Evolutionary conservation across 1,139 yeast species (phyloP), one percentile per base, ranked within the genome.

Genomic region (Dujonia santamariae): DNA sequence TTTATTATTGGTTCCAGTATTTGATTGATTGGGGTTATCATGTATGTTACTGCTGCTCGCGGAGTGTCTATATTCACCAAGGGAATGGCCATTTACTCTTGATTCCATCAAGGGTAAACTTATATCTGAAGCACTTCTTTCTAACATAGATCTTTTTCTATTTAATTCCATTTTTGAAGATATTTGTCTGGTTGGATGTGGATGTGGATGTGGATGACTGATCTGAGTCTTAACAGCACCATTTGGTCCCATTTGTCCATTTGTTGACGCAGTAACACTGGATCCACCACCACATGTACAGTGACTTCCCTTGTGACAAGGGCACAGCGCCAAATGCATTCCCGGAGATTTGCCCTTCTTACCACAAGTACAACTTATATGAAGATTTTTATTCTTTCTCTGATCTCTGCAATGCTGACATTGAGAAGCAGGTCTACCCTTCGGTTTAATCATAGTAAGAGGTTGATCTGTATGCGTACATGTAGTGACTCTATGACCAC

Each of bases 401-500:
- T 80, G 78, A 38, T 84, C 92, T 41, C 92, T 79, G 54, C 97
- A 90, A 53, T 85, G 95, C 28, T 74, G 70, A 51, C 97, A 90
- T 54, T 88, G 96, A 3, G 96, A 81, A 0, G 96, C 80, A 1
- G 98, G 98, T 37, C 98, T 70, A 4, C 98, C 98, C 55, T 90
- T 92, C 9, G 96, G 96, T 55, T 90, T 90, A 56, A 92, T 90
- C 86, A 84, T 83, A 53, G 86, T 82, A 45, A 92, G 64, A 3
- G 95, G 95, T 53, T 85, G 87, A 48, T 92, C 96, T 1, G 92
- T 80, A 56, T 92, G 98, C 35, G 83, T 80, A 59, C 98, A 92
- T 4, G 95, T 80, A 2, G 97, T 85, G 26, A 90, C 97, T 38
- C 97, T 69, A 54, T 92, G 97, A 34, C 98, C 98, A 44, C 98